Conservation (phyloP, 805 yeast species). For the Wickerhamomyces chambardii region DNA sequence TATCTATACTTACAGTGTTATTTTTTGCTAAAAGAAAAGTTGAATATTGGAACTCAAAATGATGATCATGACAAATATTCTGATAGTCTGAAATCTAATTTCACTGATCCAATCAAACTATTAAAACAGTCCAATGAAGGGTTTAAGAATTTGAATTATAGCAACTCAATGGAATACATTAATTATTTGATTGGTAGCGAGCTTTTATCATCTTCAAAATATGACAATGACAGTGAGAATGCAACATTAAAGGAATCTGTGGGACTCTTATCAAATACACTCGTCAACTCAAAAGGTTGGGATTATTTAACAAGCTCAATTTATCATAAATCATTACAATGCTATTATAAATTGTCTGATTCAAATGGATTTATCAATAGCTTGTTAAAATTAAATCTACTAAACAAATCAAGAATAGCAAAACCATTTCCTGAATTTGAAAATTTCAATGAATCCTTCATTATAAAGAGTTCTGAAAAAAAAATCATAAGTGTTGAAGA, state of each 20-base stretch:
- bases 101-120: constrained; percentile 26
- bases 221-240: no score
- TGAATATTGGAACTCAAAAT: no score
- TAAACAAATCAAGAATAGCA: constrained; percentile 15
- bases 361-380: constrained; percentile 23
- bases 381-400: constrained; percentile 22
- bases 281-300: no score
- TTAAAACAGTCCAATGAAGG: constrained; percentile 26
- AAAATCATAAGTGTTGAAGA: no score
- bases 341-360: constrained; percentile 24
- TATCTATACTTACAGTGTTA: constrained; percentile 31
- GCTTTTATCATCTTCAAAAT: no score
- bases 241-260: no score
- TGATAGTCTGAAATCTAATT: no score
- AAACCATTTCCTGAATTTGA: no score
- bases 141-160: constrained; percentile 22
- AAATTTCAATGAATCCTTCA: background rate
- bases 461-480: no score
- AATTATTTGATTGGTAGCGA: no score
- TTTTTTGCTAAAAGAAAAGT: constrained; percentile 22
- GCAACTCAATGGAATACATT: no score
- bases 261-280: no score
- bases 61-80: constrained; percentile 19
- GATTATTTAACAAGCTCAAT: constrained; percentile 20
- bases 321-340: constrained; percentile 26